These are phyloP conservation scores for Eucalyptus grandis DNA, from an alignment of 345 rosid species.

Conservation along the genomic window DNA sequence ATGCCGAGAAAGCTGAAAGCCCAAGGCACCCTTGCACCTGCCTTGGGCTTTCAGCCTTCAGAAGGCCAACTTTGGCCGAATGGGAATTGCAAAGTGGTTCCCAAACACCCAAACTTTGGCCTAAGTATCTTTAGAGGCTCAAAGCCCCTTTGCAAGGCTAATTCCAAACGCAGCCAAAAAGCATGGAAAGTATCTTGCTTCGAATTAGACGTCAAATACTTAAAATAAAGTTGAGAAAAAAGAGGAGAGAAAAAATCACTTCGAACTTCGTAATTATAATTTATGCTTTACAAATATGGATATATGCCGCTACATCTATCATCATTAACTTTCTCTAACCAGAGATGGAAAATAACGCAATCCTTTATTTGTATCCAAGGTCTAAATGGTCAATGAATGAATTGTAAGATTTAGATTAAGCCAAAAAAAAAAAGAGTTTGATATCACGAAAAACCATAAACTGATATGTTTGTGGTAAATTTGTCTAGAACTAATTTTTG, in stretches of 20 bases:
- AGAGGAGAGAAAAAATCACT: not conserved
- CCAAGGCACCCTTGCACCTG: too few relatives aligned
- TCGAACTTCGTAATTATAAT: not conserved
- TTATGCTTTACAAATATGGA: not conserved
- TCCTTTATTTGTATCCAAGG: not conserved
- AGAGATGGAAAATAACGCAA: not conserved
- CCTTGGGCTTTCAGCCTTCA: too few relatives aligned
- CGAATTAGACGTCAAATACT: not conserved
- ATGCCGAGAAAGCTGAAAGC: too few relatives aligned
- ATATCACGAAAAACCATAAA: too few relatives aligned
- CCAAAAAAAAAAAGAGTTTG: not conserved
- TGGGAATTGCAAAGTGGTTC: too few relatives aligned
- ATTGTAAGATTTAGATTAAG: not conserved
- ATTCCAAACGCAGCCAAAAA: too few relatives aligned
- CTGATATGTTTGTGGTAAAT: accelerated
- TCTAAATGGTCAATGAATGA: not conserved
- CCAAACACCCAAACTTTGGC: too few relatives aligned
- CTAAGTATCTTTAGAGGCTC: too few relatives aligned
- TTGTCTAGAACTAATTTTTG: accelerated
- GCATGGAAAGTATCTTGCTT: not conserved
- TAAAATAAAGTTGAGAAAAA: not conserved
- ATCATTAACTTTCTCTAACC: not conserved
- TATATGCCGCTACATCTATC: not conserved
- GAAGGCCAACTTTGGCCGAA: too few relatives aligned
- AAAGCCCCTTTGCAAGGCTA: too few relatives aligned